Conservation (phyloP, 2,329 filamentous ascomycete species). For the Venturia nashicola region DNA sequence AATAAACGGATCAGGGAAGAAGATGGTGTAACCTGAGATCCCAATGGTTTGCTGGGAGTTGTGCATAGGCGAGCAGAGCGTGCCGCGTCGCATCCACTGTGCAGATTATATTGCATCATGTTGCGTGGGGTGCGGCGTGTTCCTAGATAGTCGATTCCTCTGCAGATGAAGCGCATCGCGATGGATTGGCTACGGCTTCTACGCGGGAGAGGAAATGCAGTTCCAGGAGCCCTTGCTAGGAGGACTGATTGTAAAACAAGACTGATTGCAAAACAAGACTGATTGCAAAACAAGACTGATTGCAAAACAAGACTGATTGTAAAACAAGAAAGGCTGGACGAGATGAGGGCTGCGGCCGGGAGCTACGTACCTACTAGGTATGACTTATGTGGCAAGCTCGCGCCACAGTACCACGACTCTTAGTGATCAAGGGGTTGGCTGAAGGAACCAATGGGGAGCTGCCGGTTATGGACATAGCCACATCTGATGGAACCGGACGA, state of each 20-base stretch:
- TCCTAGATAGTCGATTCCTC: neutral
- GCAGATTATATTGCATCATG: constrained; percentile 1
- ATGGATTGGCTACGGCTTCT: neutral
- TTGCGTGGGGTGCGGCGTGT: neutral
- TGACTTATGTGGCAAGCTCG: neutral
- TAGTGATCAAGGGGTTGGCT: neutral
- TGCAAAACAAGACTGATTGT: no score
- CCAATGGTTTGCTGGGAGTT: neutral
- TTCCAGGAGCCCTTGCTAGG: neutral
- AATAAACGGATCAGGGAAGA: neutral
- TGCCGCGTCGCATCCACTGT: neutral
- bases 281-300: no score
- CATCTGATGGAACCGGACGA: no score
- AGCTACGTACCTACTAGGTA: no score
- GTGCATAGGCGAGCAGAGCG: neutral
- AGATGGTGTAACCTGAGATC: neutral
- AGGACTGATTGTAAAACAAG: no score
- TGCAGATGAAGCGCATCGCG: neutral
- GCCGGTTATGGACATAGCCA: neutral
- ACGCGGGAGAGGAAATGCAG: neutral
- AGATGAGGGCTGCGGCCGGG: neutral
- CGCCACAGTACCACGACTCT: neutral
- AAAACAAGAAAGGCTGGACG: neutral
- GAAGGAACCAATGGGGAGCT: neutral
- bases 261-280: no score